Evolutionary conservation across 2,329 filamentous ascomycete genomes (phyloP), one percentile per base, ranked within the genome.

Genomic region (Microcyclospora pomicola): DNA sequence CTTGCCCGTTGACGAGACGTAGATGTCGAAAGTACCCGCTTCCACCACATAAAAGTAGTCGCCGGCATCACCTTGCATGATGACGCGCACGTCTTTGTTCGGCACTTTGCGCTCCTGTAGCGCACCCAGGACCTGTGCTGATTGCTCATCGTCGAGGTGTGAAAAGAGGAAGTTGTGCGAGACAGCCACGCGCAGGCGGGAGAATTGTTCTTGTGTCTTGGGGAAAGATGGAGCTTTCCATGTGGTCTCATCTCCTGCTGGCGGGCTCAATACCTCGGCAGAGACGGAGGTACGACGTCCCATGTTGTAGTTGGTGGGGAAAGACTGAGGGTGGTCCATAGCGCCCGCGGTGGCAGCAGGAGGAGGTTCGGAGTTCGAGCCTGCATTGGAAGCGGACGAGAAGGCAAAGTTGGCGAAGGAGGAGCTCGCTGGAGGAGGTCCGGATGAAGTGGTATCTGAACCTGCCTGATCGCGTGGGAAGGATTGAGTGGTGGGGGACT

Each of bases 31-130:
- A 15, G 71, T 71, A 31, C 91, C 91, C 47, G 80, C 82, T 60
- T 98, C 91, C 13, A 96, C 86, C 16, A 98, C 79, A 60, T 98
- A 98, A 65, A 98, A 98, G 67, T 82, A 96, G 62, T 98, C 91
- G 32, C 91, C 91, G 1, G 87, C 80, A 54, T 96, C 91, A 39
- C 91, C 91, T 66, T 98, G 91, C 35, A 79, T 81, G 49, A 98
- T 96, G 41, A 98, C 85, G 72, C 94, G 72, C 58, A 78, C 79
- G 48, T 77, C 88, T 64, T 91, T 92, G 45, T 85, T 84, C 2
- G 91, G 91, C 52, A 96, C 92, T 6, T 84, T 82, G 62, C 96
- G 96, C 64, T 98, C 91, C 43, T 92, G 78, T 49, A 98, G 68
- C 3, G 91, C 91, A 35, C 85, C 84, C 10, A 98, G 71, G 33